These are phyloP conservation scores for Eucalyptus melliodora DNA, from an alignment of 345 rosid species.

Conservation along the genomic window DNA sequence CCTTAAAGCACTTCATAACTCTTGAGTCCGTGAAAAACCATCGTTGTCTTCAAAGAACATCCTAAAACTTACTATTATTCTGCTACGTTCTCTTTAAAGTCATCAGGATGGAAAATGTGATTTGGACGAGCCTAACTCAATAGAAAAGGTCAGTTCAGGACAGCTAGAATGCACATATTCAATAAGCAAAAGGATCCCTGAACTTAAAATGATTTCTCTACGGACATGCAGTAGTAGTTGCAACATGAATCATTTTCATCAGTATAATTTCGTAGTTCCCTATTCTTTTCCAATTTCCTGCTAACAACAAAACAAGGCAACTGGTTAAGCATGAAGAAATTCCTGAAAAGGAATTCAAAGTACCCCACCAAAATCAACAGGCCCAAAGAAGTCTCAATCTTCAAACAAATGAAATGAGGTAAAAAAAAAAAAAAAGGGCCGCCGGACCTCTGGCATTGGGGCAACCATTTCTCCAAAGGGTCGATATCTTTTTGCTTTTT, in stretches of 20 bases:
- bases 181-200: not conserved
- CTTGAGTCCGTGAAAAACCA: not conserved
- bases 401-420: not conserved
- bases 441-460: not conserved
- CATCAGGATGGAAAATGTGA: not conserved
- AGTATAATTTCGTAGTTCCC: not conserved
- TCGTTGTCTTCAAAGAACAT: not conserved
- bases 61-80: not conserved
- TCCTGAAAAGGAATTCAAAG: not conserved
- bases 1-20: not conserved
- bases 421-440: not conserved
- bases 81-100: not conserved
- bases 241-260: not conserved
- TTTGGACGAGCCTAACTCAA: not conserved
- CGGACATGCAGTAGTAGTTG: not conserved
- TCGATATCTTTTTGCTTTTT: not conserved
- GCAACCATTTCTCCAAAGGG: not conserved
- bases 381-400: not conserved
- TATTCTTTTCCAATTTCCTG: not conserved
- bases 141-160: not conserved
- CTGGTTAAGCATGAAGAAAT: not conserved
- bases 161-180: not conserved
- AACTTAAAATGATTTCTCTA: not conserved
- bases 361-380: not conserved
- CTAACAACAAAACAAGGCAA: not conserved